Evolutionary conservation across 306 rosid genomes (phyloP), one percentile per base, ranked within the genome.

Genomic region (Trichosanthes cucumerina): DNA sequence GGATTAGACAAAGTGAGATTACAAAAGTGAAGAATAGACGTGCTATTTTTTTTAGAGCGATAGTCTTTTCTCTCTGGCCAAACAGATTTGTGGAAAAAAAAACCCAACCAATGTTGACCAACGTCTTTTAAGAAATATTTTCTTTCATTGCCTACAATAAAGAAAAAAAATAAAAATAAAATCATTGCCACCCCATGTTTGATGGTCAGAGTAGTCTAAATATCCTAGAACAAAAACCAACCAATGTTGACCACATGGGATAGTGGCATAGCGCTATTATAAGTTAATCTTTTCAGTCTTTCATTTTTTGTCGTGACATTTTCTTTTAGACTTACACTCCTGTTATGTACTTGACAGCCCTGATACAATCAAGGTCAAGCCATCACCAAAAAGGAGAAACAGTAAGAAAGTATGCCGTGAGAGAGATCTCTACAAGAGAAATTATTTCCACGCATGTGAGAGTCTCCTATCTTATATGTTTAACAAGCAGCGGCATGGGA

Each of bases 391-490:
- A 85, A 88, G 80, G 81, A 86, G 84, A 88, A 86, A 44, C 58
- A 43, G 80, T 19, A 90, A 86, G 87, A 90, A 83, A 86, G 78
- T 16, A 18, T 81, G 86, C 54, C 83, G 73, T 52, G 96, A 84
- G 80, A 89, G 93, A 85, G 90, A 89, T 82, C 85, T 87, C 28
- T 90, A 90, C 88, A 82, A 80, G 83, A 91, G 86, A 84, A 95
- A 92, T 82, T 81, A 83, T 75, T 83, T 87, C 56, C 91, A 88
- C 60, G 95, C 98, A 57, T 92, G 91, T 39, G 98, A 94, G 91
- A 89, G 84, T 82, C 92, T 92, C 79, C 84, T 94, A 19, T 92
- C 97, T 15, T 77, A 92, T 58, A 83, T 94, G 86, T 80, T 85
- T 12, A 79, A 86, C 87, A 85, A 83, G 77, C 89, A 26, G 73